Percentiles rank a stretch among this genome's conserved stretches.
Evolutionary conservation across 257 asterid genomes (phyloP).

Genomic region (Solanum bulbocastanum): DNA sequence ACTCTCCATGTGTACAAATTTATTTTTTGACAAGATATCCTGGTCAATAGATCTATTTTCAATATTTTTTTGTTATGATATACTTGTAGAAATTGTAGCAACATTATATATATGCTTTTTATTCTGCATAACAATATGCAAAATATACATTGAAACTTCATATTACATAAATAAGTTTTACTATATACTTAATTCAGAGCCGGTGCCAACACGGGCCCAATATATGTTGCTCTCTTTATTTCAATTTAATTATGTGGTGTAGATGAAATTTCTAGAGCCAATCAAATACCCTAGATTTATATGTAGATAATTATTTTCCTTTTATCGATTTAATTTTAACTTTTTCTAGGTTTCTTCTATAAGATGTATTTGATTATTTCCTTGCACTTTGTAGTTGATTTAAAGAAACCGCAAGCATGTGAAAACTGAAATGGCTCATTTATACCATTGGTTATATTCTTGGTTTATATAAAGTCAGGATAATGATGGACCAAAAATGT

Average conservation of each 20-base stretch:
- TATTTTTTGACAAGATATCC: slow-evolving; percentile 53
- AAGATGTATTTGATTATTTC: neutral
- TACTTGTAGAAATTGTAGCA: neutral
- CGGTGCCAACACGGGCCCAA: neutral
- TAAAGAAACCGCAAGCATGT: neutral
- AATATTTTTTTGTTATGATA: neutral
- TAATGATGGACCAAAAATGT: neutral
- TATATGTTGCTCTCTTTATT: no score
- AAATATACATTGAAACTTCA: neutral
- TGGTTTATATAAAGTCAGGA: no score
- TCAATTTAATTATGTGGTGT: neutral
- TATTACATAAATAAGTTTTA: neutral
- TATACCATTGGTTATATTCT: neutral
- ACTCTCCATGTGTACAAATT: slow-evolving; percentile 79
- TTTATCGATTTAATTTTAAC: neutral
- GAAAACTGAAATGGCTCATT: neutral
- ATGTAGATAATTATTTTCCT: neutral
- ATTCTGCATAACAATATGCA: neutral
- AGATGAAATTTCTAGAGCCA: neutral
- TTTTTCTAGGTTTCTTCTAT: neutral
- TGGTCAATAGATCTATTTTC: slow-evolving; percentile 1
- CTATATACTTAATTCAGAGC: neutral
- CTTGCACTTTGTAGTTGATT: neutral
- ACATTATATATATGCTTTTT: neutral
- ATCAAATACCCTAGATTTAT: neutral